Percentiles rank a stretch among this genome's conserved stretches.
phyloP scores from a whole-genome alignment of 108 stramenopile species.

The Pseudonitzschia pungens region DNA sequence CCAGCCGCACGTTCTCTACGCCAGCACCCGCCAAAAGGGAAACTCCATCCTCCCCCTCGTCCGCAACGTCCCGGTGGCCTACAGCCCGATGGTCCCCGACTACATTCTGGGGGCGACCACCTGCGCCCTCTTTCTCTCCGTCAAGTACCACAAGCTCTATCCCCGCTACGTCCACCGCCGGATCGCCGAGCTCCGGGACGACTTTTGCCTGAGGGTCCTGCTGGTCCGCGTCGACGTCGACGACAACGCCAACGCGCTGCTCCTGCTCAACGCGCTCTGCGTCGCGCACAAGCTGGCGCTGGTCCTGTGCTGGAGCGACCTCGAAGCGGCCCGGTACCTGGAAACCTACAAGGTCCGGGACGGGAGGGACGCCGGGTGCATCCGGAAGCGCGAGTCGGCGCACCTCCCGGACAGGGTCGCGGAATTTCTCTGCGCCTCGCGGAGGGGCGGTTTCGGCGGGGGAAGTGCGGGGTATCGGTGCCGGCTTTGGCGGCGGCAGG shows the following conservation, averaged over 20 bases:
- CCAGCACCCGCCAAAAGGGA: slow-evolving; percentile 76
- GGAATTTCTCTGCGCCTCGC: slow-evolving; percentile 60
- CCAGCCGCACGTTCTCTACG: slow-evolving; percentile 69
- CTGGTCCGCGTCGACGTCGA: slow-evolving; percentile 90
- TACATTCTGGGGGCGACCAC: slow-evolving; percentile 64
- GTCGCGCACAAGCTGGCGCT: slow-evolving; percentile 74
- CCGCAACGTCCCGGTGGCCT: slow-evolving; percentile 76
- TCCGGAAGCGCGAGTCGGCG: slow-evolving; percentile 69
- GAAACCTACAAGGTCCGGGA: slow-evolving; percentile 94
- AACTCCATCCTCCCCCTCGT: slow-evolving; percentile 67
- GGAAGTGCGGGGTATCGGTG: too few species aligned
- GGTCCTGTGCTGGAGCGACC: slow-evolving; percentile 81
- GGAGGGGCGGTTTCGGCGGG: too few species aligned
- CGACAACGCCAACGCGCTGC: slow-evolving; percentile 68
- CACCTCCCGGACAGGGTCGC: slow-evolving; percentile 61
- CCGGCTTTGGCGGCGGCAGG: too few species aligned
- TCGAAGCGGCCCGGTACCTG: slow-evolving; percentile 90
- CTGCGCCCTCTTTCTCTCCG: slow-evolving; percentile 72
- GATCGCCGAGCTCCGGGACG: slow-evolving; percentile 64
- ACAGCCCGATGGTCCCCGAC: slow-evolving; percentile 72
- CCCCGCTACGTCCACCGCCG: slow-evolving; percentile 69
- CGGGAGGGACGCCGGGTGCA: slow-evolving; percentile 76
- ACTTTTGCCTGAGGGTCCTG: slow-evolving; percentile 74
- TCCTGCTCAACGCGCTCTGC: slow-evolving; percentile 75
- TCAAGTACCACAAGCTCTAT: slow-evolving; percentile 78